Conservation (phyloP, 768 basidiomycete genomes). For the Rhodotorula babjevae region DNA sequence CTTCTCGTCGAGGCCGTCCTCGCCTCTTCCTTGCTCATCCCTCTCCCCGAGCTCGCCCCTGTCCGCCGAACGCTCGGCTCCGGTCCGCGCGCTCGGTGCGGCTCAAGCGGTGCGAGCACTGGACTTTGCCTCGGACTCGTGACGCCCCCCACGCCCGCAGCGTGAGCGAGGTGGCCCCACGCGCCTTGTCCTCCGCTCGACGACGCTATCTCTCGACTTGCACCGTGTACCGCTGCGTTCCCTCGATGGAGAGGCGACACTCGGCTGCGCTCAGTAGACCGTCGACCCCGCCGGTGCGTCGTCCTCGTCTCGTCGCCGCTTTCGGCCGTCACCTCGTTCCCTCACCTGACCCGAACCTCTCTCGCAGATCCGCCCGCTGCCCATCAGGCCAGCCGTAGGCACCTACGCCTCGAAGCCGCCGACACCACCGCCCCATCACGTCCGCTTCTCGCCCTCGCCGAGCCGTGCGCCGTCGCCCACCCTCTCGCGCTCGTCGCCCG, state of each 20-base stretch:
- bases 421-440: not conserved
- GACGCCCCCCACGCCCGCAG: not conserved
- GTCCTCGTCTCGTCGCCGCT: not conserved
- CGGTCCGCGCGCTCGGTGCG: no score
- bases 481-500: not conserved
- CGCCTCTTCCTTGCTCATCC: no score
- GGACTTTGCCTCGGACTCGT: no score
- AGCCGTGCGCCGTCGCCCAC: not conserved
- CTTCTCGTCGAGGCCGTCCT: no score
- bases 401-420: not conserved
- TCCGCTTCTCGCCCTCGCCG: not conserved
- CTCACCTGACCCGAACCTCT: not conserved
- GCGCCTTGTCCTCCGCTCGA: not conserved
- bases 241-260: not conserved
- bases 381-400: not conserved
- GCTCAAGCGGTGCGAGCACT: no score
- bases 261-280: not conserved
- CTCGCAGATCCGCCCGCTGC: not conserved
- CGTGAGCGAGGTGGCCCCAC: not conserved
- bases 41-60: no score
- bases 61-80: no score
- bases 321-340: no score
- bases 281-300: not conserved
- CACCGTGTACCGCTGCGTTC: not conserved
- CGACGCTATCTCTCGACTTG: not conserved